These are phyloP conservation scores for Blepharisma japonicum DNA, from an alignment of 73 alveolate genomes.

Conservation along the genomic window DNA sequence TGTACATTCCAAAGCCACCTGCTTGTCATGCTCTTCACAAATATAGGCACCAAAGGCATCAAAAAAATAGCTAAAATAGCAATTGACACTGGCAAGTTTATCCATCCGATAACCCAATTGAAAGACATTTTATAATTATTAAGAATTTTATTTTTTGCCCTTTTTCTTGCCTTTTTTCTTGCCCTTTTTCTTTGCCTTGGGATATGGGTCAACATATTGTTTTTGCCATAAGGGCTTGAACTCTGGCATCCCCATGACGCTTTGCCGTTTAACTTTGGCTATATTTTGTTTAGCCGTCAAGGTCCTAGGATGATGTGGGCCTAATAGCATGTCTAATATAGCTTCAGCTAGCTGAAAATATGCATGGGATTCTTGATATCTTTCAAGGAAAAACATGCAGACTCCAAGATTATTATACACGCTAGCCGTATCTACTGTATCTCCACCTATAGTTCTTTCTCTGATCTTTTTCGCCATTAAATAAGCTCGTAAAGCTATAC, in stretches of 20 bases:
- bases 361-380: slow-evolving; percentile 82
- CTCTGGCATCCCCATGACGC: slow-evolving; percentile 51
- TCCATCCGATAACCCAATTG: too few species aligned
- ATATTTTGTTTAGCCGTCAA: slow-evolving; percentile 74
- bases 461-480: slow-evolving; percentile 92
- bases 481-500: slow-evolving; percentile 85
- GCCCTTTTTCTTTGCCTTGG: slow-evolving; percentile 81
- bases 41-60: too few species aligned
- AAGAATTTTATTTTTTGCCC: not conserved
- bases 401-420: slow-evolving; percentile 96
- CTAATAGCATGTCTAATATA: slow-evolving; percentile 72
- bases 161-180: slow-evolving; percentile 70
- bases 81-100: too few species aligned
- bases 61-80: too few species aligned
- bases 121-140: too few species aligned
- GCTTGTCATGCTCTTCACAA: too few species aligned
- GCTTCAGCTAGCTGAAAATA: slow-evolving; percentile 84
- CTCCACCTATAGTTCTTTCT: slow-evolving; percentile 97
- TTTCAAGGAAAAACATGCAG: slow-evolving; percentile 79
- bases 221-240: slow-evolving; percentile 73
- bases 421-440: slow-evolving; percentile 98
- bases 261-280: slow-evolving; percentile 56
- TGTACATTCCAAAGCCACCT: too few species aligned
- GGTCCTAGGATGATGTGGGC: slow-evolving; percentile 83
- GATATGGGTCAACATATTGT: slow-evolving; percentile 73